A percentile compares a stretch with the other conserved stretches of the same genome.
These are phyloP conservation scores for Magnolia officinalis DNA, from an alignment of 164 flowering plant species.

Conservation along the genomic window DNA sequence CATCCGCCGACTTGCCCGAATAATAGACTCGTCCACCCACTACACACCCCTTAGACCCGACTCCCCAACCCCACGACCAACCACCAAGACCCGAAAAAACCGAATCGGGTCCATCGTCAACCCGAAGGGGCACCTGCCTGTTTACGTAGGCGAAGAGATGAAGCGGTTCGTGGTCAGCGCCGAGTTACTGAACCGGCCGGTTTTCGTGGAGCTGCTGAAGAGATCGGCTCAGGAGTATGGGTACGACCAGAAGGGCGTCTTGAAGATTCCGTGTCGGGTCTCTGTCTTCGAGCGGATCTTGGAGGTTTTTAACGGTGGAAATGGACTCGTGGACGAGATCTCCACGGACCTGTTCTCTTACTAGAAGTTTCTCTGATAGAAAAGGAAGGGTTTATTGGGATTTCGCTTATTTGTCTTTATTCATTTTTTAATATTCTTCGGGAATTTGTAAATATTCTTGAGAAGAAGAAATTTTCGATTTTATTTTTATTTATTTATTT, in stretches of 20 bases:
- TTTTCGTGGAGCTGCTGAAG: conserved; percentile 58
- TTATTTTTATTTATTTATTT: too few relatives aligned
- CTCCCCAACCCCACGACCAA: too few relatives aligned
- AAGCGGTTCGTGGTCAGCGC: conserved; percentile 82
- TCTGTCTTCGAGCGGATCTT: conserved; percentile 49
- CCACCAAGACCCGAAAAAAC: background rate
- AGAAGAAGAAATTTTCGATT: too few relatives aligned
- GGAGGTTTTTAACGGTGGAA: background rate
- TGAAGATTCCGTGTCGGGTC: conserved; percentile 79
- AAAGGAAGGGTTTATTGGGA: too few relatives aligned
- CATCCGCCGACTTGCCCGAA: too few relatives aligned
- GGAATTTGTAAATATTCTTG: too few relatives aligned
- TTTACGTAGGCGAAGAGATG: conserved; percentile 91
- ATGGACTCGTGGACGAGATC: background rate
- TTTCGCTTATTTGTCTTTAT: too few relatives aligned
- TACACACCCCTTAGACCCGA: too few relatives aligned
- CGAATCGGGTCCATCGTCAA: conserved; percentile 18
- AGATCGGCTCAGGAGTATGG: conserved; percentile 94
- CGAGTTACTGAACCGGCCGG: conserved; percentile 73
- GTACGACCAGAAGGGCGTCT: conserved; percentile 84
- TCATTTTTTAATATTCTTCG: too few relatives aligned
- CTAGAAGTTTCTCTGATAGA: background rate
- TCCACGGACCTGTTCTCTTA: background rate
- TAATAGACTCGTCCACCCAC: too few relatives aligned
- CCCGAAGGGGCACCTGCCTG: conserved; percentile 80